Evolutionary conservation across 2,329 filamentous ascomycete species (phyloP), one percentile per base, ranked within the genome.

Genomic region (Xylaria digitata): DNA sequence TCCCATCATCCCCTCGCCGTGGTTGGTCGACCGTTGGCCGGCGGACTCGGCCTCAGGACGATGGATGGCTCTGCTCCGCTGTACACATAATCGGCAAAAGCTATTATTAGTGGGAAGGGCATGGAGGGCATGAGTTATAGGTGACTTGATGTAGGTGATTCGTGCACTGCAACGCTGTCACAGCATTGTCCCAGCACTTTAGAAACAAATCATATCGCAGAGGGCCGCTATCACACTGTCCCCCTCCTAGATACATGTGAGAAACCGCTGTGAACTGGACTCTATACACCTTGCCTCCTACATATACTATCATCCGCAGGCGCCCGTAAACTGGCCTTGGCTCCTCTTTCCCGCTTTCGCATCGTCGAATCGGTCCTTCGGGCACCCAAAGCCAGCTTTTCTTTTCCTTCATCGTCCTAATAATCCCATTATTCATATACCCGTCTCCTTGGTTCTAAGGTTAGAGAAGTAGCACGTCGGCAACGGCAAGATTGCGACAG

Each of bases 131-230:
- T 37, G 59, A 65, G 56, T 57, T 69, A 63, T 72, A 66, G 65
- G 66, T 71, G 70, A 65, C 66, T 67, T 60, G 65, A 67, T 71
- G 71, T 71, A 70, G 68, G 68, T 72, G 66, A 69, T 66, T 67
- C 61, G 68, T 61, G 64, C 61, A 55, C 66, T 70, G 69, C 59
- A 66, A 69, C 67, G 68, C 71, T 70, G 60, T 68, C 69, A 73
- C 72, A 66, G 65, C 59, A 56, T 70, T 71, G 63, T 67, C 67
- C 67, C 65, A 73, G 71, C 70, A 71, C 65, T 63, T 52, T 21
- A 73, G 68, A 73, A 73, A 71, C 75, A 75, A 76, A 76, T 77
- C 75, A 78, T 68, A 73, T 73, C 71, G 68, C 75, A 68, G 68
- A 55, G 65, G 71, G 63, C 52, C 69, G 69, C 71, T 71, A 73